Evolutionary conservation across 257 asterid species (phyloP).

Genomic region (Linaria vulgaris): DNA sequence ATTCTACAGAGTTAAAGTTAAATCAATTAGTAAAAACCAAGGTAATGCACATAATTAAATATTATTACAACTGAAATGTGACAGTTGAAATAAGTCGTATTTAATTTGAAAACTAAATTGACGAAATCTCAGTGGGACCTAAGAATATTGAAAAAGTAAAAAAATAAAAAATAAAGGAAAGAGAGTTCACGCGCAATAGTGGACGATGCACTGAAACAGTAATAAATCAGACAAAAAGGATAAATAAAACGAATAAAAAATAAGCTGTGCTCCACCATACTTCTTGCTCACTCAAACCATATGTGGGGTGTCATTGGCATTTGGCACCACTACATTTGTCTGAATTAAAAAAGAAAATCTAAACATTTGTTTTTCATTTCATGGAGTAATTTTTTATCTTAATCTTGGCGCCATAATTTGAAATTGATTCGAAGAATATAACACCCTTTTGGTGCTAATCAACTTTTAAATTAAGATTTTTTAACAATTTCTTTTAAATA

Average conservation of each 20-base stretch:
- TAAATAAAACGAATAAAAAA: no score
- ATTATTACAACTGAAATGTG: not conserved
- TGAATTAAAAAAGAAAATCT: slow-evolving; percentile 10
- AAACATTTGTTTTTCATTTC: no score
- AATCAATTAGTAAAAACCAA: not conserved
- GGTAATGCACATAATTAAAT: not conserved
- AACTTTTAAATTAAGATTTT: not conserved
- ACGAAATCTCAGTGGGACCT: slow-evolving; percentile 56
- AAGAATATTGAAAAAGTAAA: slow-evolving; percentile 25
- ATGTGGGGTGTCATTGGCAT: no score
- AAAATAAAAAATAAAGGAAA: slow-evolving; percentile 41
- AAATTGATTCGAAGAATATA: not conserved
- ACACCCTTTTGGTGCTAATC: slow-evolving; percentile 9
- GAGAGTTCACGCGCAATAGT: slow-evolving; percentile 49
- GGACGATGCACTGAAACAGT: slow-evolving; percentile 38
- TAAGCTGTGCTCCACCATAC: slow-evolving; percentile 30
- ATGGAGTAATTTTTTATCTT: not conserved
- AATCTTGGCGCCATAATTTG: slow-evolving; percentile 8
- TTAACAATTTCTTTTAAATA: no score
- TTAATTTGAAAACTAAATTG: slow-evolving; percentile 20
- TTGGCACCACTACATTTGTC: not conserved
- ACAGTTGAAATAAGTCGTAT: not conserved
- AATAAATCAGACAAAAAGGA: slow-evolving; percentile 38
- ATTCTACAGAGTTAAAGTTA: slow-evolving; percentile 45
- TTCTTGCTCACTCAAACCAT: slow-evolving; percentile 22